These are phyloP conservation scores for Neurospora sp. DNA, from an alignment of 495 filamentous ascomycete genomes.

Conservation along the genomic window DNA sequence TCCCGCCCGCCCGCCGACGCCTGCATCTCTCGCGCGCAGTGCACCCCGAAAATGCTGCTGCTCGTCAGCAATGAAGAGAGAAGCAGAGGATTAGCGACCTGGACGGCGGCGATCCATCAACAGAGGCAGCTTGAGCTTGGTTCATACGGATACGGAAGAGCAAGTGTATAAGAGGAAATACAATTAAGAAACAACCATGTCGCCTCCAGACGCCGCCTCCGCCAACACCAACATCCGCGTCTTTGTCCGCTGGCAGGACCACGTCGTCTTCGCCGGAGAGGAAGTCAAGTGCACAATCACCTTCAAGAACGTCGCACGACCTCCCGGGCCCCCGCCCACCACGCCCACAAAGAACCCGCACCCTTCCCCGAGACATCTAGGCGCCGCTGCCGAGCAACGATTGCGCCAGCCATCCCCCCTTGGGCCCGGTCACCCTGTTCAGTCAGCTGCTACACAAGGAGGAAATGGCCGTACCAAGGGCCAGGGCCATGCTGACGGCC, in stretches of 20 bases:
- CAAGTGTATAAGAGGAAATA: background rate
- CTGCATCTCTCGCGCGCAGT: background rate
- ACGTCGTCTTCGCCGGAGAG: conserved; percentile 90
- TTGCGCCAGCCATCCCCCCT: conserved; percentile 17
- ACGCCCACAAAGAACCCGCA: background rate
- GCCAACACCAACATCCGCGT: conserved; percentile 68
- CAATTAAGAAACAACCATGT: background rate
- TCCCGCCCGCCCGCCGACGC: background rate
- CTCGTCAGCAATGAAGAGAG: background rate
- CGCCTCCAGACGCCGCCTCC: background rate
- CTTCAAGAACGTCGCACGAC: conserved; percentile 70
- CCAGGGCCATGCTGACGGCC: conserved; percentile 15
- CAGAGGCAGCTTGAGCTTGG: background rate
- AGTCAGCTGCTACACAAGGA: background rate
- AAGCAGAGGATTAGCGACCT: background rate
- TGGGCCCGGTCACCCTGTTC: conserved; percentile 4
- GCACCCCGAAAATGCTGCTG: background rate
- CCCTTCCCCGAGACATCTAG: background rate
- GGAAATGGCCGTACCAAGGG: conserved; percentile 4
- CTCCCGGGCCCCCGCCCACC: background rate
- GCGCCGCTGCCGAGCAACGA: conserved; percentile 8
- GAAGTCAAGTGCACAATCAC: conserved; percentile 89
- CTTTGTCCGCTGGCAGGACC: conserved; percentile 86
- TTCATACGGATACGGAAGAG: background rate
- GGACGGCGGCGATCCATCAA: background rate